Base-by-base conservation (phyloP, 495 filamentous ascomycete genomes). In the Staphylotrichum tortipilum region DNA sequence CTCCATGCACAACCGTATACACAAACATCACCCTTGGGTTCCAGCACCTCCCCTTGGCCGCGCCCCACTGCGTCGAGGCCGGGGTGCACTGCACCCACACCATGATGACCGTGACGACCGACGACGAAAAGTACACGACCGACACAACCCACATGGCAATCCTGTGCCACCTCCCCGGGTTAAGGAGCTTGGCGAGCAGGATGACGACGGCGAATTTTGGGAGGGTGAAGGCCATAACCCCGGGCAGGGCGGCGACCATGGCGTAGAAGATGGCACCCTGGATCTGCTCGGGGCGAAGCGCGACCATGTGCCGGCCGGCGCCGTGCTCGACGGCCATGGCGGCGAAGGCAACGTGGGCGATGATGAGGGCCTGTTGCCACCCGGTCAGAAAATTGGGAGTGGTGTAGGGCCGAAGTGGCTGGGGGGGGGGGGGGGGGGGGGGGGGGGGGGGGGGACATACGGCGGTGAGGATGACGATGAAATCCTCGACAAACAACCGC, bases 171-270 rank as follows among this genome's bases (percentile, higher is more conserved):
- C 8, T 6, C 15, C 44, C 28, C 3, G 59, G 59, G 42, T 45
- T 44, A 31, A 62, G 51, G 12, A 62, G 35, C 21, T 51, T 50
- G 26, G 47, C 49, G 19, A 62, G 45, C 15, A 62, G 46, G 26
- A 59, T 55, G 22, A 60, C 48, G 45, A 55, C 54, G 28, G 57
- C 57, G 22, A 60, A 55, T 26, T 62, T 62, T 23, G 60, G 57
- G 3, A 60, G 24, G 15, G 48, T 52, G 24, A 60, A 62, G 40
- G 51, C 44, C 21, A 40, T 17, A 0, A 62, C 51, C 37, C 57
- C 58, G 23, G 57, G 57, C 4, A 51, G 52, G 31, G 55, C 60
- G 54, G 17, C 24, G 43, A 62, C 38, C 31, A 56, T 44, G 37
- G 53, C 52, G 37, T 45, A 56, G 17, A 49, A 46, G 35, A 62